Percentiles rank a stretch among this genome's conserved stretches.
phyloP scores from a whole-genome alignment of 192 early-diverging fungal genomes.

The Coemansia sp. region DNA sequence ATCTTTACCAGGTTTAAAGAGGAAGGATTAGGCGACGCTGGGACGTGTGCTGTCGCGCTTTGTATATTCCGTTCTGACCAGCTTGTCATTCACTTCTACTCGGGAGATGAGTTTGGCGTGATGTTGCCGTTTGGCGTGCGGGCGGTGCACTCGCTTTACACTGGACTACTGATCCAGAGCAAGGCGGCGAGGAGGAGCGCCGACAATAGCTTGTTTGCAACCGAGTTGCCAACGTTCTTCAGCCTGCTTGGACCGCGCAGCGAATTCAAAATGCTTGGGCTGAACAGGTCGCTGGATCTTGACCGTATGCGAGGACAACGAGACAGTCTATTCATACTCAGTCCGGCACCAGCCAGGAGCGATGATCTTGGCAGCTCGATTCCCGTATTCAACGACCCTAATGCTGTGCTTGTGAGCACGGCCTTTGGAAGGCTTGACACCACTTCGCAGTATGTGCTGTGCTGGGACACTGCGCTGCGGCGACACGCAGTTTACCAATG shows the following conservation, averaged over 20 bases:
- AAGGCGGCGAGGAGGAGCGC: conserved; percentile 12
- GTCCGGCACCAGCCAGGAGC: conserved; percentile 31
- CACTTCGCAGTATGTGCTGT: conserved; percentile 43
- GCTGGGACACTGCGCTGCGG: conserved; percentile 43
- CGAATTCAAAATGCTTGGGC: conserved; percentile 54
- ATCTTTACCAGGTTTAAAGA: conserved; percentile 40
- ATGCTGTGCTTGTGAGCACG: conserved; percentile 23
- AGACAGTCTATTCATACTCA: conserved; percentile 24
- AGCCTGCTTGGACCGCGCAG: conserved; percentile 43
- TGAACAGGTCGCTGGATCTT: conserved; percentile 29
- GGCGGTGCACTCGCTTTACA: conserved; percentile 34
- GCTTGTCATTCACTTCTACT: conserved; percentile 35
- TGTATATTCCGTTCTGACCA: conserved; percentile 45
- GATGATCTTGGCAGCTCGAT: conserved; percentile 6
- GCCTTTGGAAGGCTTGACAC: conserved; percentile 19
- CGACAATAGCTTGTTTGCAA: conserved; percentile 17
- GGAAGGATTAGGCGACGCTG: background rate
- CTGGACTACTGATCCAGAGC: conserved; percentile 48
- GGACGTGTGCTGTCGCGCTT: conserved; percentile 28
- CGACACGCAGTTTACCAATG: conserved; percentile 40
- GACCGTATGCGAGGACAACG: conserved; percentile 15
- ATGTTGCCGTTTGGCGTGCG: conserved; percentile 45
- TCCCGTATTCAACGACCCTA: conserved; percentile 43
- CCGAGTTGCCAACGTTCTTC: conserved; percentile 41
- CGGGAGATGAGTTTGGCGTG: conserved; percentile 38